Percentiles rank a stretch among this genome's conserved stretches.
These are phyloP conservation scores for Aspergillus felis DNA, from an alignment of 2,329 filamentous ascomycete species.

Conservation along the genomic window DNA sequence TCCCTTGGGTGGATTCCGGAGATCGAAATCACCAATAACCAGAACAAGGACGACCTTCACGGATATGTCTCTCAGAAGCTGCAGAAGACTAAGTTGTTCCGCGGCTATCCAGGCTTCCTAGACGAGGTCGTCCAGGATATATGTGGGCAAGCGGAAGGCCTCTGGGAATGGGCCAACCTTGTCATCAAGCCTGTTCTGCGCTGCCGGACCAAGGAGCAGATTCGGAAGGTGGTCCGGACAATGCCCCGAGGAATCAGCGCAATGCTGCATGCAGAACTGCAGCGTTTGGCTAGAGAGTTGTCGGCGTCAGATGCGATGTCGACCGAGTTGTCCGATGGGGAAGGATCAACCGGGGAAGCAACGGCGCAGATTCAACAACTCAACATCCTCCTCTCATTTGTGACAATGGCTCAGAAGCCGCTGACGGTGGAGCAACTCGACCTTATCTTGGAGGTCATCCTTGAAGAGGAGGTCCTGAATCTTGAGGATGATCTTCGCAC, in stretches of 20 bases:
- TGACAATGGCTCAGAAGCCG: slow-evolving; percentile 1
- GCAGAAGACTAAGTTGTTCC: slow-evolving; percentile 10
- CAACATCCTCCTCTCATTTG: slow-evolving; percentile 3
- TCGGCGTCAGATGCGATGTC: not conserved
- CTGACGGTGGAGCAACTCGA: slow-evolving; percentile 1
- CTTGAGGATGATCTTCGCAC: not conserved
- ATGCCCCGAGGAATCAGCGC: slow-evolving; percentile 13
- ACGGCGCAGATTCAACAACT: slow-evolving; percentile 3
- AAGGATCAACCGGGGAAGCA: not conserved
- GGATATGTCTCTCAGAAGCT: slow-evolving; percentile 9
- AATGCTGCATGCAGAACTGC: slow-evolving; percentile 7
- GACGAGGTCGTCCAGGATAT: slow-evolving; percentile 8
- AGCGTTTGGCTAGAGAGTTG: slow-evolving; percentile 8
- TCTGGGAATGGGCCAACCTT: slow-evolving; percentile 15
- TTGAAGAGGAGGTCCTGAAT: not conserved
- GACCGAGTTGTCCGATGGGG: not conserved
- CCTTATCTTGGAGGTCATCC: not conserved
- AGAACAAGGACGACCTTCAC: slow-evolving; percentile 14
- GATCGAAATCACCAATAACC: slow-evolving; percentile 8
- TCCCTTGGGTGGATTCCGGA: slow-evolving; percentile 8
- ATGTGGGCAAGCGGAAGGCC: slow-evolving; percentile 6
- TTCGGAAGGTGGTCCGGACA: slow-evolving; percentile 7
- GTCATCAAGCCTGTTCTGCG: slow-evolving; percentile 11
- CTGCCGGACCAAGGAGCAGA: slow-evolving; percentile 14
- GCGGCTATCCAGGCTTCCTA: slow-evolving; percentile 2